A percentile compares a stretch with the other conserved stretches of the same genome.
phyloP scores from a whole-genome alignment of 495 filamentous ascomycete species.

The Hyaloscypha bicolor region DNA sequence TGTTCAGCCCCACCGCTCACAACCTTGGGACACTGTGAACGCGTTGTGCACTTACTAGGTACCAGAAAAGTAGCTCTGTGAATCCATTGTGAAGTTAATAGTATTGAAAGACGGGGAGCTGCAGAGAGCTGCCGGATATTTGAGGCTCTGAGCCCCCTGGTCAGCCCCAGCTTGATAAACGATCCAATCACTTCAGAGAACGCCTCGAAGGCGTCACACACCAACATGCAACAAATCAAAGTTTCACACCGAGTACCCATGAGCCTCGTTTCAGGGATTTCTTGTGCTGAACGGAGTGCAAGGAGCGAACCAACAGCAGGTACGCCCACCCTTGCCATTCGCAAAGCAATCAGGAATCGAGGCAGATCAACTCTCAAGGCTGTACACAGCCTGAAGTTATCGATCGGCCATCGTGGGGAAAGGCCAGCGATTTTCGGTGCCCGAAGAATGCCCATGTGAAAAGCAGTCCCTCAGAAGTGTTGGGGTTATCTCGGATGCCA shows the following conservation, averaged over 20 bases:
- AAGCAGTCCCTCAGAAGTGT: background rate
- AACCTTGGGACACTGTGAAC: background rate
- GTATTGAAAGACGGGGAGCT: background rate
- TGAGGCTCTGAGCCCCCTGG: background rate
- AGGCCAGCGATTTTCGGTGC: background rate
- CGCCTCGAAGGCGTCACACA: background rate
- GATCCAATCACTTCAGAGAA: background rate
- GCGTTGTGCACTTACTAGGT: background rate
- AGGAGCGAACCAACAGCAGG: background rate
- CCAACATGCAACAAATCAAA: background rate
- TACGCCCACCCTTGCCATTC: background rate
- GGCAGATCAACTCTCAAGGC: background rate
- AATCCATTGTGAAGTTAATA: background rate
- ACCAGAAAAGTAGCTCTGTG: background rate
- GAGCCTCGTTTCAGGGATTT: background rate
- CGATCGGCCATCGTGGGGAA: background rate
- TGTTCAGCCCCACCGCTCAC: background rate
- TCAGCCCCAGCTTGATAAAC: background rate
- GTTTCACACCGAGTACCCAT: slow-evolving; percentile 1
- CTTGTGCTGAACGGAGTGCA: background rate
- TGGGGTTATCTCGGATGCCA: background rate
- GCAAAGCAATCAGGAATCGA: background rate
- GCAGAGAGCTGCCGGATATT: background rate
- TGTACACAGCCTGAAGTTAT: background rate
- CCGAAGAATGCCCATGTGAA: background rate